These are phyloP conservation scores for Phyllostachys edulis DNA, from an alignment of 176 grass and related monocot genomes.

Conservation along the genomic window DNA sequence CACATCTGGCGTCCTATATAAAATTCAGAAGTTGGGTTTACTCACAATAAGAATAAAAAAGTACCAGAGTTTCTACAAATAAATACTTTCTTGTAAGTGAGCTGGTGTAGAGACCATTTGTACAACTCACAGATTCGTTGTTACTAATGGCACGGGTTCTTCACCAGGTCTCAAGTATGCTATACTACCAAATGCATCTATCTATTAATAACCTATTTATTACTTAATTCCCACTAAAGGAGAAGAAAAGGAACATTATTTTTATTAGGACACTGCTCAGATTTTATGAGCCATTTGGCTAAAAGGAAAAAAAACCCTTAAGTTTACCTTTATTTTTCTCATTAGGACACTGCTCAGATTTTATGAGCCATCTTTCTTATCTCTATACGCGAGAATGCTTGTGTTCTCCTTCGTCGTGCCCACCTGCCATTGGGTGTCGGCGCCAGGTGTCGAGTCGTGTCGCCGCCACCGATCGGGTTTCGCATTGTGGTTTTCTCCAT, in stretches of 20 bases:
- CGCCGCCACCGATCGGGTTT: too few species aligned
- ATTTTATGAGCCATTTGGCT: neutral
- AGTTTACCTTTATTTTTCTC: neutral
- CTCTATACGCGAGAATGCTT: too few species aligned
- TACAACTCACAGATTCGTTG: neutral
- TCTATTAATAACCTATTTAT: neutral
- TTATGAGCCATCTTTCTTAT: slow-evolving; percentile 22
- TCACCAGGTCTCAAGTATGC: slow-evolving; percentile 15
- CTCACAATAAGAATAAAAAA: slow-evolving; percentile 16
- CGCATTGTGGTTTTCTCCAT: too few species aligned
- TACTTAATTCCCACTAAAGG: neutral
- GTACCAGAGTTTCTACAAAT: neutral
- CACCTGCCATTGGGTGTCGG: too few species aligned
- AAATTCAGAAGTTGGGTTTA: slow-evolving; percentile 1
- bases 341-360: neutral
- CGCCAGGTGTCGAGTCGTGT: too few species aligned
- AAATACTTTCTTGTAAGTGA: neutral
- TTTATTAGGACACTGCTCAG: neutral
- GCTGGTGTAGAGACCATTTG: neutral
- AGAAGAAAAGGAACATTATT: neutral
- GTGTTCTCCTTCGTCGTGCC: too few species aligned
- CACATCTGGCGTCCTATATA: slow-evolving; percentile 70
- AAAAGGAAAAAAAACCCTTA: neutral
- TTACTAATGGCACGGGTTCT: neutral
- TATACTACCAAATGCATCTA: neutral